Conservation (phyloP, 2,329 filamentous ascomycete genomes). For the Pseudogymnoascus sp. region DNA sequence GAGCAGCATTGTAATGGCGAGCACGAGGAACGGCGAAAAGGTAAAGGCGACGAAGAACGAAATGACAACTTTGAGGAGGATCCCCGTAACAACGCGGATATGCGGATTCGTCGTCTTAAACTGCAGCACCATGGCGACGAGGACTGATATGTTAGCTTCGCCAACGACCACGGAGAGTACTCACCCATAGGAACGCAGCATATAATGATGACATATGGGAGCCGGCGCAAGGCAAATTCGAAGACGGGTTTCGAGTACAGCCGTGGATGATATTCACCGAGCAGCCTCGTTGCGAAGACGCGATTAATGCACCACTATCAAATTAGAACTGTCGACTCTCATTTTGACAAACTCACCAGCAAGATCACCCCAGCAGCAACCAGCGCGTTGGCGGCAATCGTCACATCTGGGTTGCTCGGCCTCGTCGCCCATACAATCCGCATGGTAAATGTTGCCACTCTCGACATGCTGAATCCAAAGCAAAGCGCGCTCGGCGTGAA, state of each 20-base stretch:
- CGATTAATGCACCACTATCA: neutral
- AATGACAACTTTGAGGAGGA: neutral
- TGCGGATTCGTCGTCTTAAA: neutral
- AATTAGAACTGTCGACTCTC: neutral
- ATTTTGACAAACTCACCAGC: neutral
- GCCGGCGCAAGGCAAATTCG: neutral
- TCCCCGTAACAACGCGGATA: neutral
- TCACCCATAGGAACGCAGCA: neutral
- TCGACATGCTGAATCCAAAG: slow-evolving; percentile 50
- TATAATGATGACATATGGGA: neutral
- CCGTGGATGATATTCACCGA: neutral
- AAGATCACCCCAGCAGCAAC: neutral
- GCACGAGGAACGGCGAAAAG: neutral
- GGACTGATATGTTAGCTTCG: neutral
- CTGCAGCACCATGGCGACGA: neutral
- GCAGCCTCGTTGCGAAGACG: neutral
- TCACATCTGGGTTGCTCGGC: slow-evolving; percentile 31
- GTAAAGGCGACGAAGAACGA: neutral
- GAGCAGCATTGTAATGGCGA: neutral
- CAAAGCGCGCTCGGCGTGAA: slow-evolving; percentile 53
- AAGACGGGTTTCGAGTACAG: neutral
- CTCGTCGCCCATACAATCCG: slow-evolving; percentile 56
- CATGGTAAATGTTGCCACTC: slow-evolving; percentile 31
- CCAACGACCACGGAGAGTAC: neutral
- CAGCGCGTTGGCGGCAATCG: neutral